phyloP scores from a whole-genome alignment of 225 moss, liverwort and hornwort genomes.

The Asterella californica region DNA sequence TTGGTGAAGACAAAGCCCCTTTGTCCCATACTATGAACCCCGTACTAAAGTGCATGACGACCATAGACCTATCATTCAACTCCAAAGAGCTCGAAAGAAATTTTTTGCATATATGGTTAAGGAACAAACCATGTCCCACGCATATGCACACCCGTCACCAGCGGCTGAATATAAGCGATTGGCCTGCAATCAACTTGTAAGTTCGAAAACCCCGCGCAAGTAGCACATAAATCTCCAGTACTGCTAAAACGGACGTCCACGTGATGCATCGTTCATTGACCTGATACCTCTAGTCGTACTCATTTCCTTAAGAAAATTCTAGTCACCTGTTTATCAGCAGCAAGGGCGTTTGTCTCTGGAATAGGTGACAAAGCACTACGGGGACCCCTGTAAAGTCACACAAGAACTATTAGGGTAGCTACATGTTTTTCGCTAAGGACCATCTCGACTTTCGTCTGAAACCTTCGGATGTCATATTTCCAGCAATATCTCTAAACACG shows the following conservation, averaged over 20 bases:
- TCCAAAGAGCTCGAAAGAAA: not conserved
- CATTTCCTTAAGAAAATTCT: not conserved
- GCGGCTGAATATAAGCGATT: slow-evolving; percentile 43
- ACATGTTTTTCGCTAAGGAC: not conserved
- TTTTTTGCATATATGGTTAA: not conserved
- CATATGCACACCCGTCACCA: slow-evolving; percentile 51
- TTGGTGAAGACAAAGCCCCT: too few species aligned
- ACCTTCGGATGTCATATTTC: not conserved
- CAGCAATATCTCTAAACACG: not conserved
- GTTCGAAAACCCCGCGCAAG: not conserved
- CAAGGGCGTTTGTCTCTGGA: slow-evolving; percentile 52
- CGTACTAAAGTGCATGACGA: not conserved
- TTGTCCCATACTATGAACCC: not conserved
- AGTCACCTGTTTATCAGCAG: slow-evolving; percentile 39
- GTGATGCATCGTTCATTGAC: not conserved
- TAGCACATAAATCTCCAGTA: not conserved
- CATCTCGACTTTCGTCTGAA: not conserved
- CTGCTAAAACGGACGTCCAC: not conserved
- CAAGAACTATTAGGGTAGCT: not conserved
- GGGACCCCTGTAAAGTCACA: slow-evolving; percentile 38
- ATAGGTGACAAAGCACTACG: slow-evolving; percentile 50
- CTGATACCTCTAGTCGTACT: not conserved
- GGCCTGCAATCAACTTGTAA: slow-evolving; percentile 29
- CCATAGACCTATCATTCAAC: not conserved
- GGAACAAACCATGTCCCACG: slow-evolving; percentile 44